Evolutionary conservation across 805 yeast genomes (phyloP), one percentile per base, ranked within the genome.

Genomic region (Lipomyces starkeyi): DNA sequence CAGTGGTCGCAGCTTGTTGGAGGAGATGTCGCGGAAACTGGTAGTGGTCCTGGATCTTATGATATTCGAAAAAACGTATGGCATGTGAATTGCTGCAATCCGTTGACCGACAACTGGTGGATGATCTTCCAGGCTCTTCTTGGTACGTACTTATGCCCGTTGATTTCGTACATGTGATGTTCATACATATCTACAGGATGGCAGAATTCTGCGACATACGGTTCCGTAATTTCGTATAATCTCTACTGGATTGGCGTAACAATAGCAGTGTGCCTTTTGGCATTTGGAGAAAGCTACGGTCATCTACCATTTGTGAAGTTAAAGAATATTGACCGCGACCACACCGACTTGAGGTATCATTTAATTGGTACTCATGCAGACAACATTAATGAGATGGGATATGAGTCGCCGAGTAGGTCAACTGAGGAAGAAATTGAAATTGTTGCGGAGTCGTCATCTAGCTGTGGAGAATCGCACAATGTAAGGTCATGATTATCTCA

Each of bases 51-150:
- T 56, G 99, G 99, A 77, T 89, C 98, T 32, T 94, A 94, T 81
- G 88, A 94, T 79, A 86, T 94, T 75, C 75, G 83, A 61, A 85
- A 85, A 76, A 81, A 90, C 17, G 97, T 94, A 32, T 94, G 97
- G 93, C 99, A 94, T 81, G 96, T 94, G 70, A 93, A 94, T 84
- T 94, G 98, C 82, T 94, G 98, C 83, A 93, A 93, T 80, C 98
- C 98, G 59, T 93, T 90, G 80, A 83, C 84, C 67, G 94, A 90
- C 80, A 88, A 89, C 74, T 98, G 98, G 82, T 94, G 98, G 98
- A 97, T 93, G 85, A 88, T 94, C 70, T 94, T 94, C 85, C 93
- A 94, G 77, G 91, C 98, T 35, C 80, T 94, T 66, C 83, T 94
- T 71, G 99, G 98, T 71, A 35, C 20, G 40, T 14, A 13, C 14